Percentiles rank a stretch among this genome's conserved stretches.
phyloP scores from a whole-genome alignment of 2,329 filamentous ascomycete genomes.

The Neofusicoccum umdonicola region DNA sequence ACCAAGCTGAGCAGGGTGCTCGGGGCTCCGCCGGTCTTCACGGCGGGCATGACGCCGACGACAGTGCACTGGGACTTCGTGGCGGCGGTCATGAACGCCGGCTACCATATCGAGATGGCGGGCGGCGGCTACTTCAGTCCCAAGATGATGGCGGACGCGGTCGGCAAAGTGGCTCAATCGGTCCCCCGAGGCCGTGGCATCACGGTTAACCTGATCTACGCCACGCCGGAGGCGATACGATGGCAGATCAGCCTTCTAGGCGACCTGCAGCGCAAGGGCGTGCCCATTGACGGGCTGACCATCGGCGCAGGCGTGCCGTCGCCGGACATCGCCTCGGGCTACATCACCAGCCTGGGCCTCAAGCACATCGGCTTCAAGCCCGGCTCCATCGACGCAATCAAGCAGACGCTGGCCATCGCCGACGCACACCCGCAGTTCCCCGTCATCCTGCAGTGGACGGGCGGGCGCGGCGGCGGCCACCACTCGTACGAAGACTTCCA shows the following conservation, averaged over 20 bases:
- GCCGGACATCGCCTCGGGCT: constrained; percentile 88
- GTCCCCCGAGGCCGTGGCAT: constrained; percentile 86
- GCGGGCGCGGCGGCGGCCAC: constrained; percentile 88
- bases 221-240: constrained; percentile 82
- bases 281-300: constrained; percentile 87
- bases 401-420: constrained; percentile 86
- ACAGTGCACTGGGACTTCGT: constrained; percentile 92
- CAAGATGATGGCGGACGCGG: too few species aligned
- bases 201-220: constrained; percentile 86
- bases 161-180: constrained; percentile 30
- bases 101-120: constrained; percentile 89
- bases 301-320: constrained; percentile 93
- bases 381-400: constrained; percentile 82
- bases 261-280: constrained; percentile 72
- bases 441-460: constrained; percentile 92
- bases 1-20: constrained; percentile 74
- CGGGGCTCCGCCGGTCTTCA: constrained; percentile 81
- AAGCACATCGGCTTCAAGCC: constrained; percentile 96
- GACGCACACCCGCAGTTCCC: constrained; percentile 93
- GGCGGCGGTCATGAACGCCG: constrained; percentile 87
- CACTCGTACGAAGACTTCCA: constrained; percentile 97
- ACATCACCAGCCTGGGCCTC: constrained; percentile 79
- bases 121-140: constrained; percentile 69
- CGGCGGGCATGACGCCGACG: constrained; percentile 89
- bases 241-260: constrained; percentile 89